Conservation (phyloP, 2,329 filamentous ascomycete species). For the Diaporthe caulivora region DNA sequence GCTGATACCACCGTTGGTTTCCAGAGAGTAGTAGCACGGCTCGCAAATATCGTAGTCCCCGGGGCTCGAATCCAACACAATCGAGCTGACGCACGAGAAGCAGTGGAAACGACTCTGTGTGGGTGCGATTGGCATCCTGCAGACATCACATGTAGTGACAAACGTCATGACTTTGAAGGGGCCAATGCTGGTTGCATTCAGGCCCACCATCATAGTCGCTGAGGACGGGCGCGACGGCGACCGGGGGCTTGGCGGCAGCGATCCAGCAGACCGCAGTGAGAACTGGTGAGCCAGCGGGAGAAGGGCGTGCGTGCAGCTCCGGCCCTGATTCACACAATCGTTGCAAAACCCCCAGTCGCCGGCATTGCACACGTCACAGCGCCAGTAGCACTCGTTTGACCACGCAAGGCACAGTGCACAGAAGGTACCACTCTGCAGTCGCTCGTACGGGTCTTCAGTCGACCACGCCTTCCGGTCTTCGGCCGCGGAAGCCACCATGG, state of each 20-base stretch:
- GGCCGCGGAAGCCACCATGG: constrained; percentile 60
- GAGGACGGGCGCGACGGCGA: constrained; percentile 58
- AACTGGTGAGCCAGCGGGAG: constrained; percentile 78
- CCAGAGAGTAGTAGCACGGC: constrained; percentile 79
- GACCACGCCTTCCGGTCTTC: constrained; percentile 71
- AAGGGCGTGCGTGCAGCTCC: constrained; percentile 84
- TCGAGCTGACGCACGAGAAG: constrained; percentile 73
- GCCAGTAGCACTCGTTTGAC: constrained; percentile 90
- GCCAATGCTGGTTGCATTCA: constrained; percentile 60
- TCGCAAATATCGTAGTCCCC: constrained; percentile 92
- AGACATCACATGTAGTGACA: constrained; percentile 83
- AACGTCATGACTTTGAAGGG: constrained; percentile 78
- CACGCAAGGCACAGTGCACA: constrained; percentile 81
- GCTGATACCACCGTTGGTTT: constrained; percentile 73
- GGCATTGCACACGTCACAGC: constrained; percentile 87
- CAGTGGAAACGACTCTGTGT: constrained; percentile 83
- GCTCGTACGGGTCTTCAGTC: constrained; percentile 73
- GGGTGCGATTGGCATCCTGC: constrained; percentile 78
- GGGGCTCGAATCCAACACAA: constrained; percentile 57
- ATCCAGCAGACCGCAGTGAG: constrained; percentile 44
- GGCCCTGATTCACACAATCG: constrained; percentile 84
- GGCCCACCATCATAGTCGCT: constrained; percentile 62
- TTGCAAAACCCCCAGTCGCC: constrained; percentile 95
- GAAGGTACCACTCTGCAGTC: constrained; percentile 85
- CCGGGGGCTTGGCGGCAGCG: constrained; percentile 54